Evolutionary conservation across 768 basidiomycete species (phyloP), one percentile per base, ranked within the genome.

Genomic region (Suillus alpinus): DNA sequence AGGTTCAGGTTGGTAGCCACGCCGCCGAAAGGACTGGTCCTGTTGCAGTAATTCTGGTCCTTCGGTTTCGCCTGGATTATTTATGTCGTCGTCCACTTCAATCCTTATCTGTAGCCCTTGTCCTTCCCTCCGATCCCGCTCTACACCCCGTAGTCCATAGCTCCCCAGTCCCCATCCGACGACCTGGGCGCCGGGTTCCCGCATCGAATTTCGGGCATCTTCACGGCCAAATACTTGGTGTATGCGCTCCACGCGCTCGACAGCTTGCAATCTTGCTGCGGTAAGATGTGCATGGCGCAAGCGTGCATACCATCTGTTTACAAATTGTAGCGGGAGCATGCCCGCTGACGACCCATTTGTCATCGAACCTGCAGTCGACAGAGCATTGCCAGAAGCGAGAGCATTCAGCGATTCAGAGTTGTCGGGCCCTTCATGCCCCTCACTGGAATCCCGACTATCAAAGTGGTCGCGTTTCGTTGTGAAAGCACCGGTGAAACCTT

Each of bases 81-180:
- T 6, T 39, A 3, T n/a, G 58, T 67, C 73, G 29, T 70, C 69
- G n/a, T 72, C 68, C 23, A 69, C 70, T 32, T 62, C 57, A 40
- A 65, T 51, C 39, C 62, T 69, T 65, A 3, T 69, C 32, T 10
- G 13, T 44, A 52, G 43, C 46, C 23, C 61, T 6, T 62, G 31
- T 46, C 61, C 69, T 46, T 69, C 66, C 14, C 58, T 66, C 10
- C 65, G 71, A 67, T 63, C 76, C 59, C 55, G 78, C 75, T 62
- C 75, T 60, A 37, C 70, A 57, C 65, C 68, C 56, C 73, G 72
- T 69, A 85, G 67, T 10, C 81, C 86, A 71, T 86, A 91, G 61
- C 84, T 86, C 2, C 91, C 91, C 55, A 92, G 73, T 0, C 87
- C 89, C 91, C 92, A 92, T 1, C 88, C 89, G 0, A 78, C 67